phyloP scores from a whole-genome alignment of 345 rosid genomes.

The Corymbia maculata region DNA sequence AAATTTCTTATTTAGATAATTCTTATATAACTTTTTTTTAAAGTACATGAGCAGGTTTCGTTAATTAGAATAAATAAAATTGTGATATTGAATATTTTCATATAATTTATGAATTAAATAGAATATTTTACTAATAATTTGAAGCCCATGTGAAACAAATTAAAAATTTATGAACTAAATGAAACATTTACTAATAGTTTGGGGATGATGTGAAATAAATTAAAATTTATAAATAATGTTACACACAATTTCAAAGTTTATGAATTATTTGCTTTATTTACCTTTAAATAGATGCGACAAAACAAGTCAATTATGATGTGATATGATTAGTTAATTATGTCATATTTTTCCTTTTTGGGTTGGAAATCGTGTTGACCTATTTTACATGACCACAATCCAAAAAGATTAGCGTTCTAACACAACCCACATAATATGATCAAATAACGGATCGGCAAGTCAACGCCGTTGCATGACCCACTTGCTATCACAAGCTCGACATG shows the following conservation, averaged over 20 bases:
- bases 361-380: too few relatives aligned
- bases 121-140: neutral
- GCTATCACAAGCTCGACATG: neutral
- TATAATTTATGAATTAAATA: neutral
- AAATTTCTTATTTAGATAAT: neutral
- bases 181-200: neutral
- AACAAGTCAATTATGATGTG: neutral
- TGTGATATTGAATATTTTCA: neutral
- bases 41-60: neutral
- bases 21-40: neutral
- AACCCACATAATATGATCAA: neutral
- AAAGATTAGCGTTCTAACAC: neutral
- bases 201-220: neutral
- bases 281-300: neutral
- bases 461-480: neutral
- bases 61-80: neutral
- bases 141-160: rapidly evolving
- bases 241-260: rapidly evolving
- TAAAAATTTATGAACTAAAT: neutral
- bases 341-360: neutral
- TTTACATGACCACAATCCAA: neutral
- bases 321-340: neutral
- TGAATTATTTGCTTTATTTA: neutral
- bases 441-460: neutral
- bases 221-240: neutral